Evolutionary conservation across 768 basidiomycete species (phyloP).

Genomic region (Kwoniella europaea): DNA sequence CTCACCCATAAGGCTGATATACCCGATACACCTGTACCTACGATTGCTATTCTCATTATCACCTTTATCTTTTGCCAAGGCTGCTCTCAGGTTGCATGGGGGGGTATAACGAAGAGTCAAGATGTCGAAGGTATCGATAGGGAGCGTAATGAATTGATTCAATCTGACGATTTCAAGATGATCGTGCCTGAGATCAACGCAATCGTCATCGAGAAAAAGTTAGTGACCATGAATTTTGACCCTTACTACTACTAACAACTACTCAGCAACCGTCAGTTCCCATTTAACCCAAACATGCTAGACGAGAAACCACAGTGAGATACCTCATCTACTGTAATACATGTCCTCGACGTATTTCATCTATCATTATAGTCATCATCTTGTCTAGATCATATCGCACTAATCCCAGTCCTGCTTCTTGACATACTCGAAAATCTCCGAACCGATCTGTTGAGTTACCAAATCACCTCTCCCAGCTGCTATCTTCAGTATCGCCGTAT

Average conservation of each 20-base stretch:
- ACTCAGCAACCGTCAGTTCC: too few species aligned
- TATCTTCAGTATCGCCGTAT: conserved; percentile 88
- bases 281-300: too few species aligned
- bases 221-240: not conserved
- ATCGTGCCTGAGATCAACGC: not conserved
- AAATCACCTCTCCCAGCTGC: conserved; percentile 78
- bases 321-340: not conserved
- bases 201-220: conserved; percentile 4
- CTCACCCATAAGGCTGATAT: conserved; percentile 75
- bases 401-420: conserved; percentile 76
- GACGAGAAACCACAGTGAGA: too few species aligned
- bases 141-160: not conserved
- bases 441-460: conserved; percentile 69
- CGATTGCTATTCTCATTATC: conserved; percentile 66
- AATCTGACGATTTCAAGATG: not conserved
- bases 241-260: too few species aligned
- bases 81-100: too few species aligned
- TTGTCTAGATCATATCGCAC: not conserved
- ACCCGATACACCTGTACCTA: conserved; percentile 80
- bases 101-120: too few species aligned
- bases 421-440: conserved; percentile 77
- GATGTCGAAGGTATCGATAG: too few species aligned
- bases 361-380: not conserved
- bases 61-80: not conserved
- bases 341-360: not conserved